Conservation (phyloP, 2,329 filamentous ascomycete species). For the Talaromyces sp. region DNA sequence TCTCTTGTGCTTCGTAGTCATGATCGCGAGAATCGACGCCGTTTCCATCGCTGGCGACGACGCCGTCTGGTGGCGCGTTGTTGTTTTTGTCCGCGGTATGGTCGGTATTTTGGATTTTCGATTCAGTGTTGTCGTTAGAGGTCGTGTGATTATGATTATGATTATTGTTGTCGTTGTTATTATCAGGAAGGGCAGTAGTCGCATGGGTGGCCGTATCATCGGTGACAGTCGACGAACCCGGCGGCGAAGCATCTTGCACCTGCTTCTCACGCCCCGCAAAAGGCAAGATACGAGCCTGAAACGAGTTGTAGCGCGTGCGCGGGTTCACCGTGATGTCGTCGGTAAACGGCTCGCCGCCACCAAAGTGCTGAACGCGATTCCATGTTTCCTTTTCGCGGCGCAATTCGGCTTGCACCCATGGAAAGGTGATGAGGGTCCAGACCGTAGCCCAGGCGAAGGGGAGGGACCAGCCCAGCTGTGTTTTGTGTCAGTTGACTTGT, state of each 20-base stretch:
- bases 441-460: constrained; percentile 38
- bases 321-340: constrained; percentile 33
- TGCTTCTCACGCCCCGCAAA: constrained; percentile 8
- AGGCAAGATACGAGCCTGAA: constrained; percentile 20
- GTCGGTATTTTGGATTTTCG: not conserved
- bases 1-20: not conserved
- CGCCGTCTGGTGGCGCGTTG: not conserved
- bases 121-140: not conserved
- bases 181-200: not conserved
- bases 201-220: not conserved
- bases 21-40: not conserved
- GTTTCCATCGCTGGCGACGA: not conserved
- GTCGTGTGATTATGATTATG: not conserved
- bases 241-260: not conserved
- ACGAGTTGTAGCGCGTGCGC: constrained; percentile 32
- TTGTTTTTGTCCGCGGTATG: not conserved
- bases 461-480: constrained; percentile 37
- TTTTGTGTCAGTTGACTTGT: not conserved
- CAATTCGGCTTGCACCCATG: constrained; percentile 42
- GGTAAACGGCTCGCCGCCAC: constrained; percentile 30
- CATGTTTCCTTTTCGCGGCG: constrained; percentile 40
- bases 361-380: constrained; percentile 24
- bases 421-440: constrained; percentile 42
- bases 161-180: not conserved
- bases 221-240: not conserved